Conservation (phyloP, 331 rosid species). For the Quercus lobata region DNA sequence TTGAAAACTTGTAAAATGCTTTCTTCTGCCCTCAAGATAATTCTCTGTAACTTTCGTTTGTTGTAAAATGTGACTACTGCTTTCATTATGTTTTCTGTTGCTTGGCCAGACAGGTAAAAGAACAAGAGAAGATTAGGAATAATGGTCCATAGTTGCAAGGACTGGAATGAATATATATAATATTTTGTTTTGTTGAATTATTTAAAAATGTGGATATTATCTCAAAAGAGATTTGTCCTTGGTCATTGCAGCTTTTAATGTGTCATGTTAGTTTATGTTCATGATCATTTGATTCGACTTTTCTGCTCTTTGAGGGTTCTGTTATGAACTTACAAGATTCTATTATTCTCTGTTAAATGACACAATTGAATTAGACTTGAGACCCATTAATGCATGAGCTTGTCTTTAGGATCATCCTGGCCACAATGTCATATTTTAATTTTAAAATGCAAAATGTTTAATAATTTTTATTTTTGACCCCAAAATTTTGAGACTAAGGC, state of each 20-base stretch:
- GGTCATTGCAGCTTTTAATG: not conserved
- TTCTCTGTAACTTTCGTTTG: no score
- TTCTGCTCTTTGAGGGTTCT: not conserved
- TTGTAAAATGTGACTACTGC: no score
- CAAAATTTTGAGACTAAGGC: not conserved
- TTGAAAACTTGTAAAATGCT: no score
- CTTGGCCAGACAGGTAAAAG: not conserved
- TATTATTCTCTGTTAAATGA: not conserved
- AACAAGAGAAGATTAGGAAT: not conserved
- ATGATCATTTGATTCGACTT: not conserved
- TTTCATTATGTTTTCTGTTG: not conserved
- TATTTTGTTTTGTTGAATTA: not conserved
- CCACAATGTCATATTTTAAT: not conserved
- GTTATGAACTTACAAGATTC: not conserved
- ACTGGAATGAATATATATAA: not conserved
- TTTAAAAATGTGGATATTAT: not conserved
- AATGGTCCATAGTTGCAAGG: not conserved
- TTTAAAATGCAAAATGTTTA: not conserved
- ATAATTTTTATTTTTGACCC: slow-evolving; percentile 4
- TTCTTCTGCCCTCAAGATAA: no score
- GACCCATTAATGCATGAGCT: not conserved
- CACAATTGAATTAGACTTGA: not conserved
- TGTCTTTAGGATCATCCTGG: not conserved
- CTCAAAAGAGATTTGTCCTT: not conserved
- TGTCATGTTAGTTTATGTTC: not conserved